Base-by-base conservation (phyloP, 192 early-diverging fungal species). In the Coemansia sp. region DNA sequence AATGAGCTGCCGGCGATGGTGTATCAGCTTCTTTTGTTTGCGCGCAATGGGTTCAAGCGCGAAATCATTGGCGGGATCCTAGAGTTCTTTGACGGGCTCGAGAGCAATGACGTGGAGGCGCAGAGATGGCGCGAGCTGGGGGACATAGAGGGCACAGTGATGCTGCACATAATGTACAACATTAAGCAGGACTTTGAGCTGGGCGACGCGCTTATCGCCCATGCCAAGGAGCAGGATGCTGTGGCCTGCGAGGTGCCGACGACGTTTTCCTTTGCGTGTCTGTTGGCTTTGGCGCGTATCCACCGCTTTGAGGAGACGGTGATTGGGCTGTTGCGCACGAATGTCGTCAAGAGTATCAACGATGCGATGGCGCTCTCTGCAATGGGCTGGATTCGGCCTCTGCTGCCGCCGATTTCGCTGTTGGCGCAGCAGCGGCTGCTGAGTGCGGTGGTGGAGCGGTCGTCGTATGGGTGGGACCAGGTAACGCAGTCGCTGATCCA, bases 131-230 rank as follows among this genome's bases (percentile, higher is more conserved):
- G 66, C 45, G 65, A 83, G 68, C 65, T 87, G 37, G 82, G 77
- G 41, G 84, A 82, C 5, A 85, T 87, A 34, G 87, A 90, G 60
- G 89, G 88, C 23, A 88, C 86, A 0, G 86, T 88, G 9, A 85
- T 92, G 69, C 80, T 91, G 50, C 89, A 92, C 60, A 80, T 92
- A 36, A 85, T 80, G 65, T 91, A 88, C 61, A 86, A 85, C 23
- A 84, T 90, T 26, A 88, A 87, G 53, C 91, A 92, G 71, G 89
- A 92, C 72, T 86, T 89, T 69, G 86, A 85, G 65, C 57, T 76
- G 13, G 64, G 77, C 45, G 48, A 65, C 9, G 65, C 70, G 36
- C 47, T 75, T 20, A 52, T 74, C 3, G 61, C 84, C 55, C 70
- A 88, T 16, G 68, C 86, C 34, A 88, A 86, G 41, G 84, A 81